phyloP scores from a whole-genome alignment of 139 green algal species.

The Chlorella sp. region DNA sequence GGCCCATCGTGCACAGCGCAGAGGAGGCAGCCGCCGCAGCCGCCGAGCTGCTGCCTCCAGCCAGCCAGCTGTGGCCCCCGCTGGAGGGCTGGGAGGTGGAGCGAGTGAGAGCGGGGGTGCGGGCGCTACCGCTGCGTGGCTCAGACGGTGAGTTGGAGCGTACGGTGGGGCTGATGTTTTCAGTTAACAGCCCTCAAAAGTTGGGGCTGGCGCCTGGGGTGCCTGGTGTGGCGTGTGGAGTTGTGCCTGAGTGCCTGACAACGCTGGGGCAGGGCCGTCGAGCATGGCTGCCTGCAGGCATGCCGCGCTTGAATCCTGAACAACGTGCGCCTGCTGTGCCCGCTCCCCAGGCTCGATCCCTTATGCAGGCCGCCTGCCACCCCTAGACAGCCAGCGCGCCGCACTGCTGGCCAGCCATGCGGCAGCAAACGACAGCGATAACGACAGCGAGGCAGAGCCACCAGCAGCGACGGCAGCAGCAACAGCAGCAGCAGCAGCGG shows the following conservation, averaged over 20 bases:
- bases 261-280: too few relatives aligned
- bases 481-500: background rate
- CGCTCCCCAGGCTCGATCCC: conserved; percentile 71
- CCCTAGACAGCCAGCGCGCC: too few relatives aligned
- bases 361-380: conserved; percentile 57
- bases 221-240: too few relatives aligned
- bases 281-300: too few relatives aligned
- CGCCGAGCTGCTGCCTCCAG: conserved; percentile 43
- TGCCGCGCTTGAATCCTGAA: too few relatives aligned
- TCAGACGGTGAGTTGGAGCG: conserved; percentile 32
- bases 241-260: too few relatives aligned
- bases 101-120: conserved; percentile 58
- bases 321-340: too few relatives aligned
- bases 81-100: conserved; percentile 51
- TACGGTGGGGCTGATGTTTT: too few relatives aligned
- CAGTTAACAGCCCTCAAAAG: too few relatives aligned
- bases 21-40: conserved; percentile 9
- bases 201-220: too few relatives aligned
- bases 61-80: conserved; percentile 56
- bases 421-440: background rate
- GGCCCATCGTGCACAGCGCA: background rate
- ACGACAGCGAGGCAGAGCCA: background rate
- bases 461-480: background rate
- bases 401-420: too few relatives aligned
- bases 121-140: conserved; percentile 72